phyloP scores from a whole-genome alignment of 164 flowering plant genomes.

The Aristolochia contorta region DNA sequence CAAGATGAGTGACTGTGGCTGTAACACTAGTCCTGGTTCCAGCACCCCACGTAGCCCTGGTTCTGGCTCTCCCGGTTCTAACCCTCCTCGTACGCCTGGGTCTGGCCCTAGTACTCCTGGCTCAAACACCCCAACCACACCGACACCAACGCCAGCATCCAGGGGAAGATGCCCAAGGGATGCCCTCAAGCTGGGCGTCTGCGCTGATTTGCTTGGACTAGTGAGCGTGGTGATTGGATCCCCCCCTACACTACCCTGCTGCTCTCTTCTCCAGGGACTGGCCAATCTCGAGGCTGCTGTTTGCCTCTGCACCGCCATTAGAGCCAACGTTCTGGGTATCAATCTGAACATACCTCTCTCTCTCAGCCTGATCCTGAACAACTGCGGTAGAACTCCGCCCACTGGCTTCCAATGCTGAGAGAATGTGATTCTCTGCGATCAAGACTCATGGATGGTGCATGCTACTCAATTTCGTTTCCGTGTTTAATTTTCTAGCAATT shows the following conservation, averaged over 20 bases:
- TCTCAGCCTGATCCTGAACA: conserved; percentile 48
- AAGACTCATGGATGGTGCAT: too few species aligned
- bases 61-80: too few species aligned
- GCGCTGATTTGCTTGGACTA: conserved; percentile 35
- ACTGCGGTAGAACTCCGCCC: conserved; percentile 36
- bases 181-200: conserved; percentile 48
- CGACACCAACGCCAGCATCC: conserved; percentile 7
- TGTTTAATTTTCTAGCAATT: too few species aligned
- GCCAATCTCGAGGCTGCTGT: conserved; percentile 52
- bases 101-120: too few species aligned
- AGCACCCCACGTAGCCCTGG: too few species aligned
- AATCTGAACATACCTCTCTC: conserved; percentile 43
- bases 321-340: conserved; percentile 43
- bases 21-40: too few species aligned
- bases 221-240: conserved; percentile 28
- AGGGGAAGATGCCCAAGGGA: conserved; percentile 38
- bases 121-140: background rate
- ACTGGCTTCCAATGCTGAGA: conserved; percentile 35
- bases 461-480: too few species aligned
- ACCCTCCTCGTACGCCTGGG: too few species aligned
- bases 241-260: conserved; percentile 41
- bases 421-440: too few species aligned
- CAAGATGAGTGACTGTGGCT: background rate
- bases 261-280: conserved; percentile 48
- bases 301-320: conserved; percentile 61